Evolutionary conservation across 306 rosid species (phyloP), one percentile per base, ranked within the genome.

Genomic region (Vicia villosa): DNA sequence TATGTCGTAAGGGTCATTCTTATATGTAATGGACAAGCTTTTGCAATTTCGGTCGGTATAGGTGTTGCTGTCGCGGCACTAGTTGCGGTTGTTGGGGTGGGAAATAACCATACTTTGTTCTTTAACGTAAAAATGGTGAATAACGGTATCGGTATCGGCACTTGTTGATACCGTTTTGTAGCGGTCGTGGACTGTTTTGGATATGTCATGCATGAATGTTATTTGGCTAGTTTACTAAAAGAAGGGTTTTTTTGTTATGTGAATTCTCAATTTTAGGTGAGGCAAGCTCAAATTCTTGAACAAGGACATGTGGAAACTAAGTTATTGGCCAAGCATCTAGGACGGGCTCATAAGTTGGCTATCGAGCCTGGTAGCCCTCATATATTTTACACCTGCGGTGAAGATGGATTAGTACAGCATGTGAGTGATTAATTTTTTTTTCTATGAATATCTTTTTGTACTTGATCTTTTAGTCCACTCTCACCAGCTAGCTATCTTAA

Each of bases 281-380:
- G 96, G 69, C 92, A 83, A 75, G 89, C 88, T 70, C 90, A 77
- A 63, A 81, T 91, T 83, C 76, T 66, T 41, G 89, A 88, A 36
- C 16, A 55, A 2, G 95, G 92, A 63, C 24, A 21, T 36, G 95
- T 91, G 67, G 85, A 82, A 54, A 83, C 85, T 55, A 77, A 79
- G 50, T 37, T 79, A 47, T 81, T 94, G 56, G 91, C 70, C 55
- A 84, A 36, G 69, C 99, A 94, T 84, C 78, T 66, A 30, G 95
- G 92, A 68, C 83, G 91, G 24, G 97, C 89, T 71, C 99, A 94
- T 86, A 94, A 91, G 81, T 74, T 94, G 83, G 97, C 99, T 47
- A 82, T 94, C 64, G 99, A 91, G 64, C 97, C 99, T 34, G 97
- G 99, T 69, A 94, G 99, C 81, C 88, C 97, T 47, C 86, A 94